Conservation (phyloP, 495 filamentous ascomycete species). For the Darksidea phi region DNA sequence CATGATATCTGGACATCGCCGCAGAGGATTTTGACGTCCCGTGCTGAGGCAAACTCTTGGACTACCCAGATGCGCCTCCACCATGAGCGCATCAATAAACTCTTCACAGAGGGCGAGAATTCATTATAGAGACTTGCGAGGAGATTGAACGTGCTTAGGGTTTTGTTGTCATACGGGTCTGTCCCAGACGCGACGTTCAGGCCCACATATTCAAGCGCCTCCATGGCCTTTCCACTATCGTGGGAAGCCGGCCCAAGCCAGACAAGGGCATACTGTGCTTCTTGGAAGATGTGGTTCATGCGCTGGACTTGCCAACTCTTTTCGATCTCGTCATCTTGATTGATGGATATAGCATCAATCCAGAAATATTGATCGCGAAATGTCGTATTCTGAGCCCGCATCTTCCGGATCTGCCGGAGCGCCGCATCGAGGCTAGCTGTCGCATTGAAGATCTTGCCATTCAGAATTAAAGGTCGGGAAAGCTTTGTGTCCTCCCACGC, state of each 20-base stretch:
- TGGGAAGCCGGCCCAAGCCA: background rate
- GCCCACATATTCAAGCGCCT: background rate
- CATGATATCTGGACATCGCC: background rate
- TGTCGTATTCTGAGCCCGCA: background rate
- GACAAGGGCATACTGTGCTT: background rate
- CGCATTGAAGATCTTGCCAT: background rate
- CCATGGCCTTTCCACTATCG: background rate
- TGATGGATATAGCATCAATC: background rate
- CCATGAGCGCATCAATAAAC: background rate
- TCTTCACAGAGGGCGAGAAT: background rate
- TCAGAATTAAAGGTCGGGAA: background rate
- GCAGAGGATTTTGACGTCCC: background rate
- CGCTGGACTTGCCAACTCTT: background rate
- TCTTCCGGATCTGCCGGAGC: background rate
- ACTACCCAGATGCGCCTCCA: background rate
- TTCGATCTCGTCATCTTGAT: background rate
- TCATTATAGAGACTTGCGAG: background rate
- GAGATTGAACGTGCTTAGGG: background rate
- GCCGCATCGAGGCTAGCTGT: background rate
- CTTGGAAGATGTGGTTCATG: constrained; percentile 1
- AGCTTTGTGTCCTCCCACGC: background rate
- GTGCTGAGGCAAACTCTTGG: background rate
- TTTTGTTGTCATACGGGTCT: background rate
- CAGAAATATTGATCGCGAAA: background rate
- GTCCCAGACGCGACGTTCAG: background rate